Percentiles rank a stretch among this genome's conserved stretches.
Conservation (phyloP, 176 grass and related monocot species). For the Juncus effusus region DNA sequence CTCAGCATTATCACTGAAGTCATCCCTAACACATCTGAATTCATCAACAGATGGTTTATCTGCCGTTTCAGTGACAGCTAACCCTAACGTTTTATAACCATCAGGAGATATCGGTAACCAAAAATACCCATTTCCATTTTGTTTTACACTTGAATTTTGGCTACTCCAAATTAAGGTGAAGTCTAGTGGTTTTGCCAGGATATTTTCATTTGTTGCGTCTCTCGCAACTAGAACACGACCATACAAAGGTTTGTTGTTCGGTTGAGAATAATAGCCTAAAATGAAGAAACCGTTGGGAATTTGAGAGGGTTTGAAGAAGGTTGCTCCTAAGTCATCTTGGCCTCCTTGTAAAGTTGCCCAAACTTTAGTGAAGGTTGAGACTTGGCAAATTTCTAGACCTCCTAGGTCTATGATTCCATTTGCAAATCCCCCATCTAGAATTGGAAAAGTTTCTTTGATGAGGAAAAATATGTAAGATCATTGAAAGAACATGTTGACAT, state of each 20-base stretch:
- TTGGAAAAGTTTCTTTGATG: background rate
- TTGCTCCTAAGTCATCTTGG: constrained; percentile 40
- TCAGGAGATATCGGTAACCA: constrained; percentile 48
- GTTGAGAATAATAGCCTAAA: constrained; percentile 63
- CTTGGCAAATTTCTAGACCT: constrained; percentile 45
- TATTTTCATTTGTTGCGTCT: constrained; percentile 19
- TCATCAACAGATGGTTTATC: constrained; percentile 51
- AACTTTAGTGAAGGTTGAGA: constrained; percentile 53
- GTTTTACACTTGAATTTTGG: constrained; percentile 22
- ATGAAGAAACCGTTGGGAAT: constrained; percentile 51
- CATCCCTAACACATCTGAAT: constrained; percentile 51
- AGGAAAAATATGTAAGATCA: background rate
- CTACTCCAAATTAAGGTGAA: constrained; percentile 68
- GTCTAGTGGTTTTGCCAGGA: constrained; percentile 33
- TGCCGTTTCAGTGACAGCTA: constrained; percentile 39
- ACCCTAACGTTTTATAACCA: constrained; percentile 40
- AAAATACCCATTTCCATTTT: constrained; percentile 52
- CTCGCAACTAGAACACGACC: constrained; percentile 53
- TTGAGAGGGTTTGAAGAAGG: constrained; percentile 54
- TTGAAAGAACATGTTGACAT: too few relatives aligned
- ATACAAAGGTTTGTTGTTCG: constrained; percentile 58
- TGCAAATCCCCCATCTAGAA: constrained; percentile 58
- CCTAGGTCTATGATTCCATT: constrained; percentile 55
- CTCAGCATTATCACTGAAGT: constrained; percentile 66
- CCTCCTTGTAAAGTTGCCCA: constrained; percentile 64